Evolutionary conservation across 306 rosid genomes (phyloP).

Genomic region (Prunus mongolica): DNA sequence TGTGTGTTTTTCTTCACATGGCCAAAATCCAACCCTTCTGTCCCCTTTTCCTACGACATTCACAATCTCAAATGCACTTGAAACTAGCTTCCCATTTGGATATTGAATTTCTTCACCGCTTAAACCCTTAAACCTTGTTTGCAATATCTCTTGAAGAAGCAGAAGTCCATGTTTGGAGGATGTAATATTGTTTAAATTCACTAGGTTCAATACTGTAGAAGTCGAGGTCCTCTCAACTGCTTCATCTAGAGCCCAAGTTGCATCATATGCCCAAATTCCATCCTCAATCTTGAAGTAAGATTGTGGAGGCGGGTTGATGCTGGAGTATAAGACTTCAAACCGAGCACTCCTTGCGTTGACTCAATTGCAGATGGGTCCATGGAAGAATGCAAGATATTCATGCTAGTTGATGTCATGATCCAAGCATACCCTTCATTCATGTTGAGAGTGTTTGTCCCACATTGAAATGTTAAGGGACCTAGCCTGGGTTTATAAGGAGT

Average conservation of each 20-base stretch:
- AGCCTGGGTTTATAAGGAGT: no score
- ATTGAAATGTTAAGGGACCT: no score
- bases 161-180: not conserved
- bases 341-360: no score
- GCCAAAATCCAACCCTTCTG: not conserved
- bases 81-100: not conserved
- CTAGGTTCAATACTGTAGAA: no score
- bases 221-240: not conserved
- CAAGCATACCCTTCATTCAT: not conserved
- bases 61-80: not conserved
- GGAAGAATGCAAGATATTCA: not conserved
- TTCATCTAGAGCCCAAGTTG: constrained; percentile 12
- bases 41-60: not conserved
- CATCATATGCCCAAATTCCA: constrained; percentile 12
- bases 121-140: not conserved
- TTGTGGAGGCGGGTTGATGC: no score
- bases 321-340: no score
- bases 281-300: no score
- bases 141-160: not conserved
- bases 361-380: no score
- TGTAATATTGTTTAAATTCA: not conserved
- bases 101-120: not conserved
- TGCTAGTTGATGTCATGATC: constrained; percentile 9
- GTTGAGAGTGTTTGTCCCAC: no score
- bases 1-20: not conserved